These are phyloP conservation scores for Moricandia arvensis DNA, from an alignment of 345 rosid genomes.

Conservation along the genomic window DNA sequence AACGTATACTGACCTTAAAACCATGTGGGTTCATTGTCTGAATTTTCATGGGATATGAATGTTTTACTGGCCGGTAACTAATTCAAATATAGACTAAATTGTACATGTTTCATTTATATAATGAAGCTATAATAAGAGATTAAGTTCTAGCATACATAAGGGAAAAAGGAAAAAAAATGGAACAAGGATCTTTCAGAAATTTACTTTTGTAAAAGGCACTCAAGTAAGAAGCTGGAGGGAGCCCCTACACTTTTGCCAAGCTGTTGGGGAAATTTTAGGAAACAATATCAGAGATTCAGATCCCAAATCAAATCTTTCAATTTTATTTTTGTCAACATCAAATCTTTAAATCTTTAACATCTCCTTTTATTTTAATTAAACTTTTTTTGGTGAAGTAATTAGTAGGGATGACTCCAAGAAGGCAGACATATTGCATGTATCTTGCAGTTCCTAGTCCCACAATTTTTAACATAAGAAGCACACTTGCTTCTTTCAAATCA, in stretches of 20 bases:
- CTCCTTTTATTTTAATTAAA: constrained; percentile 17
- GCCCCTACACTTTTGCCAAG: constrained; percentile 40
- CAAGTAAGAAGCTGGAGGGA: constrained; percentile 40
- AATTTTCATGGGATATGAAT: neutral
- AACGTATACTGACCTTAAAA: constrained; percentile 2
- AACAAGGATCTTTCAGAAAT: constrained; percentile 33
- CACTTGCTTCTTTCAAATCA: neutral
- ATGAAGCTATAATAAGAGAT: neutral
- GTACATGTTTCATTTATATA: neutral
- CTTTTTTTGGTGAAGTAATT: constrained; percentile 22
- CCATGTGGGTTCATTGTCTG: constrained; percentile 10
- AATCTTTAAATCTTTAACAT: constrained; percentile 25
- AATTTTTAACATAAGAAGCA: constrained; percentile 35
- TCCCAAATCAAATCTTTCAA: constrained; percentile 42
- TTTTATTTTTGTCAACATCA: constrained; percentile 38
- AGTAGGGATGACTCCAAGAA: constrained; percentile 38
- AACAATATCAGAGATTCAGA: constrained; percentile 39
- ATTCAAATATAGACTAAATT: constrained; percentile 1
- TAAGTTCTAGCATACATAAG: neutral
- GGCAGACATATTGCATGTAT: constrained; percentile 30
- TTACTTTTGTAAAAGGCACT: constrained; percentile 39
- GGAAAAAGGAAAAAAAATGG: constrained; percentile 22
- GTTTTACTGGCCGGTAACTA: neutral
- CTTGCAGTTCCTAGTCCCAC: constrained; percentile 36
- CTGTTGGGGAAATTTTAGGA: constrained; percentile 42